Evolutionary conservation across 371 early-diverging fungal species (phyloP), one percentile per base, ranked within the genome.

Genomic region (Catenaria anguillulae): DNA sequence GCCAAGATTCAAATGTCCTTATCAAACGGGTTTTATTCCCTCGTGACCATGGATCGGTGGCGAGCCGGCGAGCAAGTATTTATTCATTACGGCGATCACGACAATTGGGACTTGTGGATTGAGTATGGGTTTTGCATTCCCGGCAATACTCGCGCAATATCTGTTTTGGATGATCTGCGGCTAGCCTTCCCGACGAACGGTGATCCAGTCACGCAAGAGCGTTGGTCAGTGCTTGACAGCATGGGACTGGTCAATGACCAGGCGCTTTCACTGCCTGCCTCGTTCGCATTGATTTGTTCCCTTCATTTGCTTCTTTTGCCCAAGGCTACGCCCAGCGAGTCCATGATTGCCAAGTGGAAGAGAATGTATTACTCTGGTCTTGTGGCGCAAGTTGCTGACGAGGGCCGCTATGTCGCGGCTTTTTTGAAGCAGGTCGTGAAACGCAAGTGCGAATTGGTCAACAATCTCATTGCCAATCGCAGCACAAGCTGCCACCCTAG

Each of bases 81-180:
- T 42, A 76, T 78, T 24, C 64, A 68, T 19, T 78, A 78, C 55
- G 79, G 79, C 1, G 71, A 73, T 13, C 79, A 78, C 64, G 78
- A 76, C 62, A 76, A 77, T 64, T 59, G 63, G 24, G 71, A 71
- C 34, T 62, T 78, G 69, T 63, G 74, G 21, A 68, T 63, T 5
- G 79, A 78, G 56, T 78, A 78, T 63, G 79, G 79, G 15, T 78
- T 78, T 45, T 70, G 64, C 17, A 55, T 72, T 2, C 65, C 62
- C 0, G 43, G 43, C 24, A 73, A 71, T 4, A 46, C 19, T 24
- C 46, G 24, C 46, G 8, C 46, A 0, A 24, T 46, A 21, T 46
- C 46, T 4, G 46, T 46, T 0, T 24, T 10, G 4, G 8, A 0
- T 10, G 3, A n/a, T 8, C n/a, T 46, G 0, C n/a, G 24, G 5